These are phyloP conservation scores for Diplocarpon rosae DNA, from an alignment of 2,329 filamentous ascomycete genomes.

Conservation along the genomic window DNA sequence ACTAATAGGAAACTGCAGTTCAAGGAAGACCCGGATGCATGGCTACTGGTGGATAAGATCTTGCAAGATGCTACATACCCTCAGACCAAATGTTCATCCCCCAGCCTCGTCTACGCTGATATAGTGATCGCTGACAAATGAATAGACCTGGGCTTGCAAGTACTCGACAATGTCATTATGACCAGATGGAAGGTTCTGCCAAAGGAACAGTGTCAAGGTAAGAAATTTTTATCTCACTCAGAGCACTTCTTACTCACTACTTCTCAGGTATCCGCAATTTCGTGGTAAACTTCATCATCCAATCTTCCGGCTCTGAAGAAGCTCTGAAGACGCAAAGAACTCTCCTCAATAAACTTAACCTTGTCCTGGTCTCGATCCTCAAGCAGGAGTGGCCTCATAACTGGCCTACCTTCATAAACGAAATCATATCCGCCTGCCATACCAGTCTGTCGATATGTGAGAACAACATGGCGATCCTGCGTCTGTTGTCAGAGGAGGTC, in stretches of 20 bases:
- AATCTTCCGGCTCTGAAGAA: conserved; percentile 84
- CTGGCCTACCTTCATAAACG: conserved; percentile 99
- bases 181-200: conserved; percentile 98
- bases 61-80: conserved; percentile 85
- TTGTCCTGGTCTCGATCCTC: conserved; percentile 91
- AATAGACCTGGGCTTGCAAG: conserved; percentile 82
- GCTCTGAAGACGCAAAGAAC: conserved; percentile 74
- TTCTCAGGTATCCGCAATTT: conserved; percentile 88
- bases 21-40: conserved; percentile 97
- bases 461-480: conserved; percentile 98
- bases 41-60: conserved; percentile 95
- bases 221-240: conserved; percentile 7
- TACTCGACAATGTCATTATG: conserved; percentile 96
- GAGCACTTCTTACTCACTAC: conserved; percentile 15
- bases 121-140: conserved; percentile 16
- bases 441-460: conserved; percentile 95
- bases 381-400: conserved; percentile 99
- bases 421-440: conserved; percentile 94
- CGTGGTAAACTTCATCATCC: conserved; percentile 95
- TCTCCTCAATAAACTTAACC: conserved; percentile 93
- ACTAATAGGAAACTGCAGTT: conserved; percentile 48
- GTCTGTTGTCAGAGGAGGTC: conserved; percentile 91
- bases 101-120: not conserved
- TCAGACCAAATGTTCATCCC: conserved; percentile 79
- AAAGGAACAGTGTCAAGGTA: conserved; percentile 89